Evolutionary conservation across 2,329 filamentous ascomycete species (phyloP).

Genomic region (Xylariaceae sp.): DNA sequence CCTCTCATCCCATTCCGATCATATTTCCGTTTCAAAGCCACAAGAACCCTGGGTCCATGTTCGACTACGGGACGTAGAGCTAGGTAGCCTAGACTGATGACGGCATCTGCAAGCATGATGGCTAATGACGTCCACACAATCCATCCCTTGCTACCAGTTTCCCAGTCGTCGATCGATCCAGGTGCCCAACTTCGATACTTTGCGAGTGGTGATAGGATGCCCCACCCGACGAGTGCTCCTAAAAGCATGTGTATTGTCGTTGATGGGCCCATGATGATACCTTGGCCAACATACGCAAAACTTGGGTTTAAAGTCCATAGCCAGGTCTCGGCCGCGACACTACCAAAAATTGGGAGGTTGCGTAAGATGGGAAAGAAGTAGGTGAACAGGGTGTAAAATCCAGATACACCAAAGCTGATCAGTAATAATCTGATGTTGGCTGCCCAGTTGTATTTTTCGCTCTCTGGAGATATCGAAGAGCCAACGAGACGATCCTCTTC

Average conservation of each 20-base stretch:
- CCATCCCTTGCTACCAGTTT: conserved; percentile 92
- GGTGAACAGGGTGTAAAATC: conserved; percentile 70
- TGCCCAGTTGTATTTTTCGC: conserved; percentile 39
- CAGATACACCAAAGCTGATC: conserved; percentile 56
- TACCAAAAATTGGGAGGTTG: conserved; percentile 82
- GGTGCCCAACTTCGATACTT: conserved; percentile 86
- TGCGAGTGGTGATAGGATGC: conserved; percentile 80
- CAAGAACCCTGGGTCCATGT: conserved; percentile 32
- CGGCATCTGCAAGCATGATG: conserved; percentile 92
- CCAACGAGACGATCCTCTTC: conserved; percentile 23
- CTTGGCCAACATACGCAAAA: conserved; percentile 94
- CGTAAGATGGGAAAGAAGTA: conserved; percentile 87
- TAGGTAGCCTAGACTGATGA: conserved; percentile 82
- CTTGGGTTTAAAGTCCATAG: conserved; percentile 96
- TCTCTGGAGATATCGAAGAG: conserved; percentile 27
- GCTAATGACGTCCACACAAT: conserved; percentile 95
- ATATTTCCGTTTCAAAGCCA: conserved; percentile 19
- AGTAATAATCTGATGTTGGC: conserved; percentile 53
- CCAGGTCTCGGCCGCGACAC: conserved; percentile 71
- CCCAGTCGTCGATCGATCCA: conserved; percentile 83
- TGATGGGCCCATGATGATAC: conserved; percentile 95
- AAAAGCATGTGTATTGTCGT: conserved; percentile 95
- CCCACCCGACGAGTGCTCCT: conserved; percentile 88
- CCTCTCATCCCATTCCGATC: conserved; percentile 19
- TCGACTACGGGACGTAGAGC: conserved; percentile 59